Evolutionary conservation across 2,329 filamentous ascomycete genomes (phyloP), one percentile per base, ranked within the genome.

Genomic region (Monosporascus sp.): DNA sequence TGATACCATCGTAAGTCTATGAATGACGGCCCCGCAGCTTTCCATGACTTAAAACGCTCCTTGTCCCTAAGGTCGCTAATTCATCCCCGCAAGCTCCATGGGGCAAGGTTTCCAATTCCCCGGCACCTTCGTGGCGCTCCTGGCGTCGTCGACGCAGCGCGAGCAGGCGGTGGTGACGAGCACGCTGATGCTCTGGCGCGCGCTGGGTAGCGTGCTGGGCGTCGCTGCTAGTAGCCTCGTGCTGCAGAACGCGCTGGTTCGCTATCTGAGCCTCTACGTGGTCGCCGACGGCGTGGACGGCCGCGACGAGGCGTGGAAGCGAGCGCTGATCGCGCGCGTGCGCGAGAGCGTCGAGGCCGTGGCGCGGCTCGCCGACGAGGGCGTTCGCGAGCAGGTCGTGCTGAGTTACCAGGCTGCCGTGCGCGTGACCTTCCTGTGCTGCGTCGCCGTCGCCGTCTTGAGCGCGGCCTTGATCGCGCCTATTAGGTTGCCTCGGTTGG

Each of bases 201-300:
- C 81, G 54, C 70, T 92, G 5, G 89, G 88, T 7, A 80, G 79
- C 52, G 87, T 92, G 1, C 77, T 91, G 63, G 89, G 88, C n/a
- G 81, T 92, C 45, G 84, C 88, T 1, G 73, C 79, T 50, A 88
- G 84, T 59, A 88, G 85, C 65, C 77, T 91, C 53, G 81, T 91
- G 7, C 73, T 92, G 56, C 88, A 93, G 71, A 91, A 91, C 62
- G 78, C 81, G 1, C 72, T 93, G 50, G 70, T 80, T 8, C 70
- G 75, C 19, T 86, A 85, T 59, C 75, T 93, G 5, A 69, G 80
- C 5, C 58, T 66, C 11, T 76, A 79, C 37, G 85, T 92, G 8
- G 76, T n/a, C 22, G 20, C n/a, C 35, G 51, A 53, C 47, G 46
- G 40, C 22, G 45, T 24, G 16, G 46, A 40, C 37, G 38, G 24